Evolutionary conservation across 306 rosid species (phyloP), one percentile per base, ranked within the genome.

Genomic region (Dalbergia oliveri): DNA sequence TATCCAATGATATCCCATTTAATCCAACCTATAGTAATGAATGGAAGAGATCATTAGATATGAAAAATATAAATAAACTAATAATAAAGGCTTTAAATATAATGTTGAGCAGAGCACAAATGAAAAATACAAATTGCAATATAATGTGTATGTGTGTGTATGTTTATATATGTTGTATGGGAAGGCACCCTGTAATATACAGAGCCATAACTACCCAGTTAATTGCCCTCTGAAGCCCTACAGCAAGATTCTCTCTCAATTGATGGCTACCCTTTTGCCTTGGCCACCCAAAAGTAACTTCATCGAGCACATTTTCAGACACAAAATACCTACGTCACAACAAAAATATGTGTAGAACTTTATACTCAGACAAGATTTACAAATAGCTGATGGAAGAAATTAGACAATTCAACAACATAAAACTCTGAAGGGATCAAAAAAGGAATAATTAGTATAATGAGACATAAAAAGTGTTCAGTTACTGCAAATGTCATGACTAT

Each of bases 221-320:
- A 66, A 92, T 94, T 79, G 98, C 98, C 87, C 90, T 88, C 73
- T 92, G 97, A 82, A 94, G 94, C 77, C 87, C 88, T 76, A 88
- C 84, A 77, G 94, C 88, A 83, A 94, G 97, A 69, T 82, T 79
- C 85, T 92, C 92, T 90, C 91, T 94, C 57, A 87, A 77, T 66
- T 82, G 91, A 79, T 82, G 66, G 81, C 78, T 93, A 72, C 87
- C 83, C 83, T 83, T 92, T 85, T 88, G 88, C 84, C 94, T 91
- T 62, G 98, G 97, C 97, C 98, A 94, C 77, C 97, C 98, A 88
- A 94, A 94, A 53, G 97, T 94, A 74, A 94, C 97, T 88, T 94
- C 98, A 31, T 92, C 97, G 45, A 94, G 94, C 75, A 94, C 92
- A 73, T 74, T 94, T 84, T 94, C 98, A 56, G 97, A 89, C 37